These are phyloP conservation scores for Dioszegia aurantiaca DNA, from an alignment of 768 basidiomycete genomes.

Conservation along the genomic window DNA sequence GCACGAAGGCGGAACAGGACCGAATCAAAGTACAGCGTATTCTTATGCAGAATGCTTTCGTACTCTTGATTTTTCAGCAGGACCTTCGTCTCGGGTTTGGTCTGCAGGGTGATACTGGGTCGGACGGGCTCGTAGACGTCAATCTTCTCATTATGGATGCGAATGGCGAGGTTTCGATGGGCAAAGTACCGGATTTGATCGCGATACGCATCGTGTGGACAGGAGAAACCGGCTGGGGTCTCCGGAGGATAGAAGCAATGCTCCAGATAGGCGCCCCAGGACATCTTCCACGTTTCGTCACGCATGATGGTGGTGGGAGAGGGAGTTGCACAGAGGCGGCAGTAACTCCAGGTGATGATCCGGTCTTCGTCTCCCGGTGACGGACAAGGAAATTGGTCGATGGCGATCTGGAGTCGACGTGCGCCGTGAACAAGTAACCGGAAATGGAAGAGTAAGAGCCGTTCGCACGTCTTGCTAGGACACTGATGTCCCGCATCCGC, in stretches of 20 bases:
- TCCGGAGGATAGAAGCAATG: constrained; percentile 88
- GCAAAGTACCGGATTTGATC: constrained; percentile 92
- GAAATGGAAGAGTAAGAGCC: constrained; percentile 77
- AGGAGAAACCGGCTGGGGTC: constrained; percentile 80
- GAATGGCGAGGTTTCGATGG: constrained; percentile 57
- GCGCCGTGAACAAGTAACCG: constrained; percentile 88
- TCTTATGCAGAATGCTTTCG: constrained; percentile 68
- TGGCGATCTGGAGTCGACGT: constrained; percentile 73
- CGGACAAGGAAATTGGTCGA: constrained; percentile 64
- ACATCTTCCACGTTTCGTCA: constrained; percentile 87
- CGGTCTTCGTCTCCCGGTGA: constrained; percentile 57
- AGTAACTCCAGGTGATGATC: constrained; percentile 81
- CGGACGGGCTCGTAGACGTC: constrained; percentile 80
- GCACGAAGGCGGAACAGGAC: constrained; percentile 51
- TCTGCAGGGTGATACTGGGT: constrained; percentile 79
- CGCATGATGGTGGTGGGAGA: constrained; percentile 84
- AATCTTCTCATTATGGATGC: constrained; percentile 81
- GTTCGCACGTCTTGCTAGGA: constrained; percentile 76
- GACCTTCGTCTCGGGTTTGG: constrained; percentile 81
- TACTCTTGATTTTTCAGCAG: constrained; percentile 91
- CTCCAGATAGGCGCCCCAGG: constrained; percentile 93
- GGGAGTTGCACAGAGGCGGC: constrained; percentile 72
- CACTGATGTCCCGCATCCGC: constrained; percentile 62
- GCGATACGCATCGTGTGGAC: constrained; percentile 89
- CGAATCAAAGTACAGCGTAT: constrained; percentile 58